Conservation (phyloP, 305 asterid species). For the Petunia hybrid region DNA sequence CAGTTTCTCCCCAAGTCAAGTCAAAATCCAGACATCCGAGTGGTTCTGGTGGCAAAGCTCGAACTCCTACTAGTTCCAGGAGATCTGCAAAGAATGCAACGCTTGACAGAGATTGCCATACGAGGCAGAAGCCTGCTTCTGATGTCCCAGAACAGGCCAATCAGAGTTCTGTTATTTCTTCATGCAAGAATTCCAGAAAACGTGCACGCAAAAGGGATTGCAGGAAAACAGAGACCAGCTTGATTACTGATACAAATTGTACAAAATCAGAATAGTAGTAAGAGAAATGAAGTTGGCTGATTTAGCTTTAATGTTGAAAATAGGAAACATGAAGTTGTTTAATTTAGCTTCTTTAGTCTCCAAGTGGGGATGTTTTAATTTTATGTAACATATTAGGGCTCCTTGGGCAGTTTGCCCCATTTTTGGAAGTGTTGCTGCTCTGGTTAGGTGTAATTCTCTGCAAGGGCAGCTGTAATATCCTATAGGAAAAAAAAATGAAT, state of each 20-base stretch:
- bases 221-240: constrained; percentile 42
- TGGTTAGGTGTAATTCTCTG: not conserved
- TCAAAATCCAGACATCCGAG: constrained; percentile 42
- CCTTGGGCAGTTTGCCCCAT: not conserved
- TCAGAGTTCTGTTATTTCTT: constrained; percentile 32
- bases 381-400: constrained; percentile 16
- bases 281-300: constrained; percentile 43
- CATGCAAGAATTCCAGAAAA: constrained; percentile 56
- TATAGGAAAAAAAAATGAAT: not conserved
- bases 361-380: not conserved
- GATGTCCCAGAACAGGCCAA: constrained; percentile 36
- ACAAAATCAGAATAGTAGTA: constrained; percentile 42
- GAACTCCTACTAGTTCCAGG: constrained; percentile 40
- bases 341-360: not conserved
- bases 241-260: constrained; percentile 39
- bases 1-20: constrained; percentile 51
- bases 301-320: constrained; percentile 20
- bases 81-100: constrained; percentile 34
- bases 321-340: not conserved
- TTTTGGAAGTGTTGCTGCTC: constrained; percentile 21
- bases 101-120: constrained; percentile 27
- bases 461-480: constrained; percentile 22
- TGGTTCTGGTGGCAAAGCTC: constrained; percentile 48
- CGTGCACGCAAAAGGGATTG: constrained; percentile 50
- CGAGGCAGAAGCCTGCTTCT: constrained; percentile 38